These are phyloP conservation scores for Trametes punicea DNA, from an alignment of 768 basidiomycete genomes.

Conservation along the genomic window DNA sequence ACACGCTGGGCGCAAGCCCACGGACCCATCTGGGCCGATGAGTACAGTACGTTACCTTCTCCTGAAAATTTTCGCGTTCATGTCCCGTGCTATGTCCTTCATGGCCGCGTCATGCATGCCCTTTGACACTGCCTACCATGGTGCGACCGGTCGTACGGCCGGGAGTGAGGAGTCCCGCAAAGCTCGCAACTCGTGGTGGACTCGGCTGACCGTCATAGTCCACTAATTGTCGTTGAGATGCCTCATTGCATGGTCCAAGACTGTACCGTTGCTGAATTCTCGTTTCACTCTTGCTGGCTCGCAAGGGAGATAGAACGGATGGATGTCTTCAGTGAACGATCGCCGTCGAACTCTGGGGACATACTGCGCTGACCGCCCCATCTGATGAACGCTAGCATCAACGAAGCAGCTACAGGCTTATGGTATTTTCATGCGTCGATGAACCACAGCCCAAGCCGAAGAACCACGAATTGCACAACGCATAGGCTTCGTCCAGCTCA, in stretches of 20 bases:
- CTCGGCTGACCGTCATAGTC: background rate
- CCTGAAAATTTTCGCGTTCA: conserved; percentile 3
- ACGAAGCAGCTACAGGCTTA: too few relatives aligned
- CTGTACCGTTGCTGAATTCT: too few relatives aligned
- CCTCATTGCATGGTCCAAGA: too few relatives aligned
- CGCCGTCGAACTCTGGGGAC: background rate
- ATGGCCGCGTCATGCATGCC: background rate
- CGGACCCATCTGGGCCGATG: background rate
- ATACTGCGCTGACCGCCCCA: background rate
- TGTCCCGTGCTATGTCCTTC: background rate
- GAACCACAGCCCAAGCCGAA: too few relatives aligned
- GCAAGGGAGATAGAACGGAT: conserved; percentile 9
- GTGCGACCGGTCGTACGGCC: background rate
- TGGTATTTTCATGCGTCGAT: too few relatives aligned
- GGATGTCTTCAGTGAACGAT: too few relatives aligned
- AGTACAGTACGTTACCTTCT: background rate
- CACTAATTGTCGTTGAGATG: too few relatives aligned
- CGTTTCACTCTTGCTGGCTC: too few relatives aligned
- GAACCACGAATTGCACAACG: too few relatives aligned
- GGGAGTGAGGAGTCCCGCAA: background rate
- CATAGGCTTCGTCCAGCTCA: background rate
- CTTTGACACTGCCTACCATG: background rate
- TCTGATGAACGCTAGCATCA: background rate
- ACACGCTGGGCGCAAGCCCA: background rate
- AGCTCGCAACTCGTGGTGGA: background rate